Evolutionary conservation across 2,329 filamentous ascomycete species (phyloP).

Genomic region (Alternaria angustiovoidea): DNA sequence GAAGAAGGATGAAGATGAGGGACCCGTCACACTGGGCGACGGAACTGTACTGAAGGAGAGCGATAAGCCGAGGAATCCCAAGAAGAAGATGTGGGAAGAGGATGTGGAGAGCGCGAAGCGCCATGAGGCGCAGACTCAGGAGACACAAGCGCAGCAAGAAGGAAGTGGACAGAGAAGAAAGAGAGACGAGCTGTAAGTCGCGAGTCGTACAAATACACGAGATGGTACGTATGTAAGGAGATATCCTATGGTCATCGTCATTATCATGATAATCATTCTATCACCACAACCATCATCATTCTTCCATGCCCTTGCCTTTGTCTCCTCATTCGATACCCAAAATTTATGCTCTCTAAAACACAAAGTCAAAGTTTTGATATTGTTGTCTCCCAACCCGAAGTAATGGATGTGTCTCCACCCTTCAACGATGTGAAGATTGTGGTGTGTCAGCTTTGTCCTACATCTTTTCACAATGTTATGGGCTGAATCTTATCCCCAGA

Average conservation of each 20-base stretch:
- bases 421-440: too few species aligned
- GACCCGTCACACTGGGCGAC: slow-evolving; percentile 53
- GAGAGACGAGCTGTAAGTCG: slow-evolving; percentile 37
- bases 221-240: background rate
- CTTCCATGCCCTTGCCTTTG: too few species aligned
- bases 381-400: too few species aligned
- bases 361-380: too few species aligned
- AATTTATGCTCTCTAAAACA: too few species aligned
- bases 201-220: background rate
- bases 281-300: background rate
- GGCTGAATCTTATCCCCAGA: too few species aligned
- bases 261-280: background rate
- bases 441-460: too few species aligned
- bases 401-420: too few species aligned
- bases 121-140: slow-evolving; percentile 31
- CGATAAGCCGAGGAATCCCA: slow-evolving; percentile 60
- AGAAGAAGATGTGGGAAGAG: slow-evolving; percentile 70
- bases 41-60: slow-evolving; percentile 56
- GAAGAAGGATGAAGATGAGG: slow-evolving; percentile 35
- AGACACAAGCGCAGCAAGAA: slow-evolving; percentile 18
- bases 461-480: too few species aligned
- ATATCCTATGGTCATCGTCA: background rate
- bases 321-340: background rate
- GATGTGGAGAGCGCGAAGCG: slow-evolving; percentile 43
- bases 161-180: slow-evolving; percentile 14